phyloP scores from a whole-genome alignment of 2,329 filamentous ascomycete species.

The Alternaria novae-zelandiae region DNA sequence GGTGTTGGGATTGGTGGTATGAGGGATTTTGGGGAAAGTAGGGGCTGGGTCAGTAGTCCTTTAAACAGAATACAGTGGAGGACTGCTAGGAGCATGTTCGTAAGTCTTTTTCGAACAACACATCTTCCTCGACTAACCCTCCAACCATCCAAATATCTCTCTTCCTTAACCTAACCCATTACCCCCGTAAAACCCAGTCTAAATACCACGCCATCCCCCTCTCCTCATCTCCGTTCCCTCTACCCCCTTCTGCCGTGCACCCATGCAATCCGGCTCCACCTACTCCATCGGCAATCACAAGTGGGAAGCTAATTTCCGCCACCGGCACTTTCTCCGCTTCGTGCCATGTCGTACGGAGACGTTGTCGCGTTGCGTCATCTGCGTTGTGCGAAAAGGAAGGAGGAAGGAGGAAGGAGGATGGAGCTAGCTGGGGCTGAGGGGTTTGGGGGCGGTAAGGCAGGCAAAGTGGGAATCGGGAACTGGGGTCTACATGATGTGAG shows the following conservation, averaged over 20 bases:
- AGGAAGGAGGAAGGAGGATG: neutral
- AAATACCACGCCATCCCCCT: no score
- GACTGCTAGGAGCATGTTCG: fast-evolving
- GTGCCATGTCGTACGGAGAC: neutral
- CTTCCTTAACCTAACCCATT: no score
- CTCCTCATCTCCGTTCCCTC: neutral
- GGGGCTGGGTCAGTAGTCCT: no score
- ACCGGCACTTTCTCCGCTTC: neutral
- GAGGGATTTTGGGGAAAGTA: no score
- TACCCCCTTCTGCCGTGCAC: neutral
- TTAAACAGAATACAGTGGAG: fast-evolving
- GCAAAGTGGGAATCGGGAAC: no score
- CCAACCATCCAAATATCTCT: no score
- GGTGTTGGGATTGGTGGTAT: neutral
- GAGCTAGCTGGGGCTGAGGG: neutral
- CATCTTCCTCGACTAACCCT: no score
- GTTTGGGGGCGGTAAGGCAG: neutral
- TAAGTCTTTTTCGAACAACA: no score
- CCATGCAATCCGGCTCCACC: neutral
- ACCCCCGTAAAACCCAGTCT: no score
- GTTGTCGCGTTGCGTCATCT: neutral
- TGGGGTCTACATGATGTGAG: no score
- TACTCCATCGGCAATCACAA: neutral
- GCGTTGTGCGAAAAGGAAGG: neutral
- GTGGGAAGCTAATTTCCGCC: neutral